Evolutionary conservation across 306 rosid genomes (phyloP), one percentile per base, ranked within the genome.

Genomic region (Comarum palustre): DNA sequence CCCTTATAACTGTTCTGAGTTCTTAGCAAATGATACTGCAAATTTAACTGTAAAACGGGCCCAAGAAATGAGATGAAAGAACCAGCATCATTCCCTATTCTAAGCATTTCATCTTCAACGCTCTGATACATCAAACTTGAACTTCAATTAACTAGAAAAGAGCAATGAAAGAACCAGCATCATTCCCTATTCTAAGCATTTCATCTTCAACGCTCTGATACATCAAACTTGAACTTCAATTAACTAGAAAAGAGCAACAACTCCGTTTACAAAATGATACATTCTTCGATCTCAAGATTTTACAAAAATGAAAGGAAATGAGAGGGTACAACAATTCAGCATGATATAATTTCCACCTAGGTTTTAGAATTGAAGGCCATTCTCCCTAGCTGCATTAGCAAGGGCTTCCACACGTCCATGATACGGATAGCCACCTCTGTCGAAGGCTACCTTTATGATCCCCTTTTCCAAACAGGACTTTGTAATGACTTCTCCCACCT

Each of bases 401-500:
- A 95, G 82, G 54, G 96, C 97, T 84, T 92, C 81, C 19, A 95
- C 87, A 65, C 99, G 97, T 19, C 99, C 97, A 71, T 95, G 99
- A 81, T 95, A 95, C 1, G 96, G 96, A 80, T 86, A 91, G 62
- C 98, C 97, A 81, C 97, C 98, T 27, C 97, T 77, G 81, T 94
- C 98, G 50, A 89, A 94, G 76, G 91, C 97, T 69, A 94, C 98
- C 80, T 88, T 91, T 63, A 94, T 82, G 77, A 94, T 94, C 47
- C 98, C 98, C 73, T 91, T 94, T 87, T 89, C 97, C 75, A 91
- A 45, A 84, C 98, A 94, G 12, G 84, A 83, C 80, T 83, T 91
- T 61, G 98, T 97, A 50, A 95, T 91, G 80, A 82, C 84, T 88
- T 91, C 96, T 73, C 99, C 99, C 41, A 95, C 79, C 86, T 76